Conservation (phyloP, 108 stramenopile species). For the Fistulifera pelliculosa region DNA sequence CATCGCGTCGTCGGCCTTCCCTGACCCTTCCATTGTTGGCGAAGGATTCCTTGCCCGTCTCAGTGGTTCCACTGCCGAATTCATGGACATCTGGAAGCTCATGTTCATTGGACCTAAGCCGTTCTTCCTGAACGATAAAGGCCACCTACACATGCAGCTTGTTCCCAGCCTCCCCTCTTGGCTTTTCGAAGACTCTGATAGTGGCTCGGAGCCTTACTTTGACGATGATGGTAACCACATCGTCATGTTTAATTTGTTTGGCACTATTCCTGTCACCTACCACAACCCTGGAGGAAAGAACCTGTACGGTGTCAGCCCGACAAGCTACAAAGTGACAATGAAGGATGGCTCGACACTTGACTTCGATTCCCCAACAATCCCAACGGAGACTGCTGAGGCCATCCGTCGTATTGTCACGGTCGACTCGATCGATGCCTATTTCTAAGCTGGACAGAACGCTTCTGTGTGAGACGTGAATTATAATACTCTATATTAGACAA, state of each 20-base stretch:
- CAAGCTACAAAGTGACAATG: constrained; percentile 67
- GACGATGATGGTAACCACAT: constrained; percentile 74
- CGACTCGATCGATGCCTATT: constrained; percentile 74
- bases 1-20: constrained; percentile 88
- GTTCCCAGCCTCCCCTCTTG: constrained; percentile 83
- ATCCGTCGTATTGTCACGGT: constrained; percentile 67
- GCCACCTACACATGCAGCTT: constrained; percentile 71
- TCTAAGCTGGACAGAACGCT: constrained; percentile 25
- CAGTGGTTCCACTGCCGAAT: constrained; percentile 93
- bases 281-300: constrained; percentile 76
- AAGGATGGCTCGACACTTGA: constrained; percentile 50
- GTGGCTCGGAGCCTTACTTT: constrained; percentile 29
- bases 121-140: constrained; percentile 62
- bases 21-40: constrained; percentile 74
- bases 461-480: background rate
- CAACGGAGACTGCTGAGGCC: constrained; percentile 48
- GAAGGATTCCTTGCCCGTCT: constrained; percentile 88
- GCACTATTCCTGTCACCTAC: constrained; percentile 80
- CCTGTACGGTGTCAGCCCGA: constrained; percentile 66
- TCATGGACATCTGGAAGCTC: constrained; percentile 88
- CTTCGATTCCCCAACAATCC: constrained; percentile 52
- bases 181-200: constrained; percentile 64
- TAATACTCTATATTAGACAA: too few relatives aligned
- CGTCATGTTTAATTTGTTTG: constrained; percentile 87
- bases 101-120: constrained; percentile 86